These are phyloP conservation scores for Pyrenochaeta sp. DNA, from an alignment of 2,329 filamentous ascomycete species.

Conservation along the genomic window DNA sequence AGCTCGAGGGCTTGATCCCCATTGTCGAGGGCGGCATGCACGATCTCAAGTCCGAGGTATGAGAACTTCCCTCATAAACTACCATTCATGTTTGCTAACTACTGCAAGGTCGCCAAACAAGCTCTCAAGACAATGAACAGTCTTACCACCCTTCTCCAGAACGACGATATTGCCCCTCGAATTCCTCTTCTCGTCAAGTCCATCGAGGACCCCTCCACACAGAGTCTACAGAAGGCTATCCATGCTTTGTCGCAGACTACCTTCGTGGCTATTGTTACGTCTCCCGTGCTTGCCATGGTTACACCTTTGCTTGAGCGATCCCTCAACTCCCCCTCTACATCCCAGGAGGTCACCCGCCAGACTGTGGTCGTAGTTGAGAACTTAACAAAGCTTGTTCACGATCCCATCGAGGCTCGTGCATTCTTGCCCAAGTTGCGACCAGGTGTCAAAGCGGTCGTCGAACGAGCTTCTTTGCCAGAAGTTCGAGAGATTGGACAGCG, in stretches of 20 bases:
- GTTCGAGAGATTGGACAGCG: conserved; percentile 88
- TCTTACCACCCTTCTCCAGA: conserved; percentile 86
- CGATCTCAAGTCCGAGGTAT: conserved; percentile 82
- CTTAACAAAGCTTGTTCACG: conserved; percentile 96
- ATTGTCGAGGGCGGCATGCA: conserved; percentile 94
- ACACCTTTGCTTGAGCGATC: conserved; percentile 94
- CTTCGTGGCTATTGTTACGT: conserved; percentile 96
- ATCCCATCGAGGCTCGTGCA: conserved; percentile 89
- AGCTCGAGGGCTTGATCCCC: conserved; percentile 86
- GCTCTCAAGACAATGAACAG: conserved; percentile 91
- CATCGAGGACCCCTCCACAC: conserved; percentile 90
- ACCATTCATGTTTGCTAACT: too few species aligned
- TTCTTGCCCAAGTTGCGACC: conserved; percentile 95
- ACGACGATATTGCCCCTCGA: conserved; percentile 93
- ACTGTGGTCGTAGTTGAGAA: conserved; percentile 98
- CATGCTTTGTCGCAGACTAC: conserved; percentile 96
- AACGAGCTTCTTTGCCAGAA: conserved; percentile 90
- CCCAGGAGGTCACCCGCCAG: conserved; percentile 93
- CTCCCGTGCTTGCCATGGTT: conserved; percentile 90
- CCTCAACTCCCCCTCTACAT: conserved; percentile 87
- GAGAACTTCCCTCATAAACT: conserved; percentile 37
- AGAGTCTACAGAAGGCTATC: conserved; percentile 93
- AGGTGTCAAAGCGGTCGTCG: conserved; percentile 86
- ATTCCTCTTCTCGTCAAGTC: conserved; percentile 92
- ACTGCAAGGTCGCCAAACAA: conserved; percentile 79